Base-by-base conservation (phyloP, 352 stramenopile species). In the Globisporangium uncinulatum region DNA sequence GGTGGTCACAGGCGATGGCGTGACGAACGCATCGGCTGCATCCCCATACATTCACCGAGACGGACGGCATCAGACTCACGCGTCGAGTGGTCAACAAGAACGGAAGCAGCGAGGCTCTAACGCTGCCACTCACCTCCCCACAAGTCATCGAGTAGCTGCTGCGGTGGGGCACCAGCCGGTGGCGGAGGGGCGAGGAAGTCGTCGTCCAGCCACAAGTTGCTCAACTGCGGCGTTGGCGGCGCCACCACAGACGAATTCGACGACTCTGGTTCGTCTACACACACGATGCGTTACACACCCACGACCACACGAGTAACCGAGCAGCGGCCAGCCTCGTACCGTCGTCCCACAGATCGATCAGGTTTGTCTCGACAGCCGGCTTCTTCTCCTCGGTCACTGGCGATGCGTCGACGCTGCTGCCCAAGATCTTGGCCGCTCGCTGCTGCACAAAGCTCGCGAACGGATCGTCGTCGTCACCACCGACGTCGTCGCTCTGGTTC, bases 321-420 rank as follows among this genome's bases (percentile, higher is more conserved):
- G n/a, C n/a, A n/a, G n/a, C n/a, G n/a, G n/a, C n/a, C n/a, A n/a
- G n/a, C n/a, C n/a, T 21, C 68, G 54, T 70, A 87, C 74, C 71
- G 57, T 17, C n/a, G n/a, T 86, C 74, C 71, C 76, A 87, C 45
- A 90, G 55, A 34, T 90, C 67, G 24, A 90, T 88, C 49, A 90
- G 56, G 47, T 86, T 66, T 41, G 73, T 81, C 17, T 65, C 54
- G n/a, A 59, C 42, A 44, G 31, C 29, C 7, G 56, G 34, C 13
- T 55, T 56, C 37, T 74, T 52, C 9, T 55, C 41, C n/a, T 47
- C 42, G 7, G 1, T 19, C 42, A 6, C 42, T 54, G 13, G 62
- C 42, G 13, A 46, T 45, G 46, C 42, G 14, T 46, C 45, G 45
- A 71, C 60, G 21, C 66, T 58, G 32, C 54, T 62, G n/a, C 53